Base-by-base conservation (phyloP, 2,329 filamentous ascomycete species). In the Cordyceps cicadae region DNA sequence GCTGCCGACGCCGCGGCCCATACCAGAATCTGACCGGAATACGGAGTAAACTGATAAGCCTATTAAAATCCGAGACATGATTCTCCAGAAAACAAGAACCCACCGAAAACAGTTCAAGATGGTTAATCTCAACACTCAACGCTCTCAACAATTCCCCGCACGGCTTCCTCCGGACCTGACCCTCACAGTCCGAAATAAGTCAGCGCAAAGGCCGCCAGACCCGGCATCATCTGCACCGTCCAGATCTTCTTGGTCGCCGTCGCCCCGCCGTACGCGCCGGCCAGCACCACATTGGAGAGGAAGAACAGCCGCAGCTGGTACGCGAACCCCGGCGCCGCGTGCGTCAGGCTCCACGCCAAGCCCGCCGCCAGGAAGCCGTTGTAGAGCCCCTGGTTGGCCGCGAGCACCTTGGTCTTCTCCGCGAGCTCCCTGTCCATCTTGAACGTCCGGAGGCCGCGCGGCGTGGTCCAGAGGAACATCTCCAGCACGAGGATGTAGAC, bases 281-380 rank as follows among this genome's bases (percentile, higher is more conserved):
- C 79, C 39, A 77, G 73, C 37, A 69, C 64, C 32, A 81, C 74
- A 59, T 75, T 78, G 1, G 73, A 71, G 24, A 77, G 69, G 69
- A 81, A 81, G 66, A 81, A 81, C n/a, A 78, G 63, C 46, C 72
- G 69, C 54, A 81, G 70, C 69, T 81, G 76, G 3, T 59, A 64
- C 17, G 71, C 74, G 62, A 81, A 75, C 43, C 69, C 74, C 7
- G 70, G 59, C 6, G 72, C 71, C 1, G 79, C 77, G 65, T 81
- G 78, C 3, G 70, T n/a, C n/a, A 80, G 63, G 3, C 75, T 73
- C 79, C 79, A 81, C 29, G 70, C 62, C 2, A 81, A 67, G 0
- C 79, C 79, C 1, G 78, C 78, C 3, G 78, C 75, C n/a, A 81
- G 70, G 59, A 81, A 80, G 48, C 79, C 79, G 66, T 81, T 81